phyloP scores from a whole-genome alignment of 352 stramenopile genomes.

The Globisporangium perplexum region DNA sequence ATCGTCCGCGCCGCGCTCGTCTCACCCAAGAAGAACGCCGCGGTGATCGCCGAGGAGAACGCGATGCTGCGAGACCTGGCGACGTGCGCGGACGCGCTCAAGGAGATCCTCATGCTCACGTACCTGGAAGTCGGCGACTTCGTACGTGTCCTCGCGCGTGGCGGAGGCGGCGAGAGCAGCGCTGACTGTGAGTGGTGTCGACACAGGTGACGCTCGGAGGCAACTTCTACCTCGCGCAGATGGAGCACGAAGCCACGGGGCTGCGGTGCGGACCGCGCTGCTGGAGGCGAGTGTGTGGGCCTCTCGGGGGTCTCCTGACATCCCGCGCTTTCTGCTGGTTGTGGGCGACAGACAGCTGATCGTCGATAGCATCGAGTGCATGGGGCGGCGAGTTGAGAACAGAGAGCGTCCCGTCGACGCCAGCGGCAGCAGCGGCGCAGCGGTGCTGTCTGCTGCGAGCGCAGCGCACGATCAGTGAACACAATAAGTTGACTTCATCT shows the following conservation, averaged over 20 bases:
- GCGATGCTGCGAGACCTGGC: slow-evolving; percentile 46
- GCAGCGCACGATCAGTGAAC: background rate
- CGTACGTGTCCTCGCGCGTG: slow-evolving; percentile 18
- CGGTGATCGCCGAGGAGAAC: slow-evolving; percentile 31
- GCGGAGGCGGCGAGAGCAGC: too few relatives aligned
- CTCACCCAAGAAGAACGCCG: slow-evolving; percentile 18
- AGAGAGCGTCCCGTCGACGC: background rate
- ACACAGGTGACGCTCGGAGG: slow-evolving; percentile 30
- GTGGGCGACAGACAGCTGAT: slow-evolving; percentile 17
- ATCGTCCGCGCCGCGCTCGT: slow-evolving; percentile 23
- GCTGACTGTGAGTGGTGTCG: background rate
- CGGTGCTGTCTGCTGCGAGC: background rate
- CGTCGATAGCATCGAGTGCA: slow-evolving; percentile 26
- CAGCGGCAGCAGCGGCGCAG: background rate
- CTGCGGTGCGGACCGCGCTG: slow-evolving; percentile 16
- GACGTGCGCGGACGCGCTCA: slow-evolving; percentile 24
- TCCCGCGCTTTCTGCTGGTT: background rate
- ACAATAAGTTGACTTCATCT: slow-evolving; percentile 7
- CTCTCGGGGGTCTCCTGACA: background rate
- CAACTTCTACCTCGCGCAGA: slow-evolving; percentile 64
- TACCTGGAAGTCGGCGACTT: slow-evolving; percentile 79
- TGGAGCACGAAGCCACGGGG: slow-evolving; percentile 55
- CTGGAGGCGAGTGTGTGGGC: background rate
- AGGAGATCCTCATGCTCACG: slow-evolving; percentile 51
- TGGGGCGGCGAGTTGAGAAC: slow-evolving; percentile 11